Base-by-base conservation (phyloP, 768 basidiomycete species). In the Trametes gibbosa region DNA sequence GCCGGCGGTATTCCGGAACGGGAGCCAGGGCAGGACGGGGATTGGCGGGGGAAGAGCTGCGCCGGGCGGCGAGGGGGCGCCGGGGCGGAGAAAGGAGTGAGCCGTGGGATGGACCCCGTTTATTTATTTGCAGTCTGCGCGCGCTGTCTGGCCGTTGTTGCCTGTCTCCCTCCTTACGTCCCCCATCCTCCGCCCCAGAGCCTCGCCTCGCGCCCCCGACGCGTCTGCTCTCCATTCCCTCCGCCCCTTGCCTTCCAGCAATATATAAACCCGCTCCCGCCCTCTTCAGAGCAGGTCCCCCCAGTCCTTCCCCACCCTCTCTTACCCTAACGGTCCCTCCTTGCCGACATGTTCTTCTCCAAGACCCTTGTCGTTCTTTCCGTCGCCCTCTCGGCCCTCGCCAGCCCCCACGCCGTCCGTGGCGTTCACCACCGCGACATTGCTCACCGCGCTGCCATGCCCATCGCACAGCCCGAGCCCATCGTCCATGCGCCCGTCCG, bases 291-390 rank as follows among this genome's bases (percentile, higher is more conserved):
- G 59, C 53, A 50, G 41, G 53, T n/a, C 43, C 59, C 54, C 34
- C 47, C 59, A 56, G 53, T 61, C 59, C 53, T 62, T 64, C 56
- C 51, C 42, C 54, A 55, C 54, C 53, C 48, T 40, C 54, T 40
- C 53, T 61, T 57, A 23, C 54, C 35, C 48, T 52, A 50, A 45
- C 57, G 59, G n/a, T 34, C 59, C 59, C 32, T 25, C 49, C 63
- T 46, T 68, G 65, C 69, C 67, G 61, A 58, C 65, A 79, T 78
- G 75, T 76, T 76, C 65, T 70, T 80, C 73, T 10, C 73, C 64
- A 78, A 76, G 66, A 64, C 72, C 66, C 40, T 84, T 68, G 62
- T 81, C 65, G 65, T 82, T 62, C 58, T 81, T 66, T 64, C 71
- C 62, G 59, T 81, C 67, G 73, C 78, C 63, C 63, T 82, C 71